Percentiles rank a stretch among this genome's conserved stretches.
phyloP scores from a whole-genome alignment of 2,329 filamentous ascomycete genomes.

The Exophiala lecanii-corni region DNA sequence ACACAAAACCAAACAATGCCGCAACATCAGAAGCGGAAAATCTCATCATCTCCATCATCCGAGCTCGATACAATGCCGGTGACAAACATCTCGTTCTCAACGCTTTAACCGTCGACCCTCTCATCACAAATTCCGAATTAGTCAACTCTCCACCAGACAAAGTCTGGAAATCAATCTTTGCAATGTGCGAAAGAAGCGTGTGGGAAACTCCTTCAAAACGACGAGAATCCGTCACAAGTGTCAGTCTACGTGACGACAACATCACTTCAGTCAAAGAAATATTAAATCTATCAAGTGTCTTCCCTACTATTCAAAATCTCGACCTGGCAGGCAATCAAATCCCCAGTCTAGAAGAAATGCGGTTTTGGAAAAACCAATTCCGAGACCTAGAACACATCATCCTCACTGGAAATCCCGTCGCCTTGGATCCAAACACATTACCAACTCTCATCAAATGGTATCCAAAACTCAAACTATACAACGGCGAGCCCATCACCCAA shows the following conservation, averaged over 20 bases:
- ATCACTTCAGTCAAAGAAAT: slow-evolving; percentile 69
- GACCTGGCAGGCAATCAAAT: slow-evolving; percentile 84
- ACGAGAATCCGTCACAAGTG: slow-evolving; percentile 71
- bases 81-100: slow-evolving; percentile 79
- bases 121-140: slow-evolving; percentile 68
- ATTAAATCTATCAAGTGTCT: slow-evolving; percentile 68
- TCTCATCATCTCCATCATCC: slow-evolving; percentile 52
- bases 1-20: slow-evolving; percentile 6
- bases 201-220: slow-evolving; percentile 71
- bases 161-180: slow-evolving; percentile 89
- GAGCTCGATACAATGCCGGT: slow-evolving; percentile 65
- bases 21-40: slow-evolving; percentile 33
- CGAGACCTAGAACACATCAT: slow-evolving; percentile 74
- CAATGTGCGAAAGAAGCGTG: slow-evolving; percentile 65
- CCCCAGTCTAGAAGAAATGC: slow-evolving; percentile 60
- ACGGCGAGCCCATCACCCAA: slow-evolving; percentile 65
- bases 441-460: slow-evolving; percentile 75
- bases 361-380: slow-evolving; percentile 75
- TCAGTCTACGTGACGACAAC: slow-evolving; percentile 76
- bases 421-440: slow-evolving; percentile 57
- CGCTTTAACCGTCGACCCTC: slow-evolving; percentile 66
- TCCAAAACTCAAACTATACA: slow-evolving; percentile 72
- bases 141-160: slow-evolving; percentile 72
- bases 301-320: slow-evolving; percentile 81
- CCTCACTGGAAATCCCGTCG: slow-evolving; percentile 71